phyloP scores from a whole-genome alignment of 202 grass and related monocot genomes.

The Cymbopogon flexuosus region DNA sequence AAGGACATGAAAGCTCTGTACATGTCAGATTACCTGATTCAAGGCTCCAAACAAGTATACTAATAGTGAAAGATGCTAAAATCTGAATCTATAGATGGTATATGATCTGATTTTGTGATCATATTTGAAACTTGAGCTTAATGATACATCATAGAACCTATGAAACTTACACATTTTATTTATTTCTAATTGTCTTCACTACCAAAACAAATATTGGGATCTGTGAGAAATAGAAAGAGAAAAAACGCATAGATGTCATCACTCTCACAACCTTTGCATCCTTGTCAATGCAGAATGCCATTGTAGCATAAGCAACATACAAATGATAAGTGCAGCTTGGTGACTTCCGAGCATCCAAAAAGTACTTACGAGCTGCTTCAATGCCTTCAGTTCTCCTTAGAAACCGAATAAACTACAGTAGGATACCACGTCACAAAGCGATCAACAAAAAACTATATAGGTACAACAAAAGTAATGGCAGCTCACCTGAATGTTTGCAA shows the following conservation, averaged over 20 bases:
- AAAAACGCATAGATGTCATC: neutral
- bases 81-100: neutral
- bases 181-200: neutral
- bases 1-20: conserved; percentile 10
- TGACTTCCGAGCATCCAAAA: conserved; percentile 83
- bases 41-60: neutral
- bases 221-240: neutral
- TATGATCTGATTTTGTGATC: neutral
- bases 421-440: conserved; percentile 19
- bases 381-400: conserved; percentile 93
- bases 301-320: conserved; percentile 90
- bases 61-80: neutral
- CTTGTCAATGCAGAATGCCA: conserved; percentile 97
- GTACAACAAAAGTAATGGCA: conserved; percentile 28
- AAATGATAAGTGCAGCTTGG: conserved; percentile 85
- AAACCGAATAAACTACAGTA: conserved; percentile 76
- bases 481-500: conserved; percentile 77
- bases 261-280: conserved; percentile 67
- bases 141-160: conserved; percentile 4
- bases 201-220: neutral
- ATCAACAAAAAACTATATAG: neutral
- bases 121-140: conserved; percentile 2
- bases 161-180: neutral
- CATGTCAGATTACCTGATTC: conserved; percentile 12
- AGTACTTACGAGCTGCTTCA: conserved; percentile 88